These are phyloP conservation scores for Phaeosphaeriaceae sp. DNA, from an alignment of 2,329 filamentous ascomycete species.

Conservation along the genomic window DNA sequence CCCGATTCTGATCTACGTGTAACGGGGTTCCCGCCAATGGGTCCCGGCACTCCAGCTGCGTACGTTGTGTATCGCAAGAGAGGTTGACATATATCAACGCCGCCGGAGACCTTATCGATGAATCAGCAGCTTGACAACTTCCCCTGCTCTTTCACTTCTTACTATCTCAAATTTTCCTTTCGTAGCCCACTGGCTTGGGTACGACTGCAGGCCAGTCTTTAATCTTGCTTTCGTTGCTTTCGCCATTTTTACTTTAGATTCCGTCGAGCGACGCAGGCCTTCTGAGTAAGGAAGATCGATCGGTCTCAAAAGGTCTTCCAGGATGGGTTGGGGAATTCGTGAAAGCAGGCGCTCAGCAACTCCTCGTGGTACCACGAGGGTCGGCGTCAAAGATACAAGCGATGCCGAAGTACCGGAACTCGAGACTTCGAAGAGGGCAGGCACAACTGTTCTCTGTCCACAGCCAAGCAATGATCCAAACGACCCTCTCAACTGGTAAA, in stretches of 20 bases:
- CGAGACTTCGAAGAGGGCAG: slow-evolving; percentile 10
- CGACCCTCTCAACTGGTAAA: slow-evolving; percentile 20
- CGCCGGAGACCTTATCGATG: slow-evolving; percentile 2
- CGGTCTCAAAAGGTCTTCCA: not conserved
- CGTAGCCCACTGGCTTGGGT: slow-evolving; percentile 14
- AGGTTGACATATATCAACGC: slow-evolving; percentile 6
- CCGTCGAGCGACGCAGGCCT: not conserved
- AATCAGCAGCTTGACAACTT: slow-evolving; percentile 8
- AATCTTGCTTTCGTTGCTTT: not conserved
- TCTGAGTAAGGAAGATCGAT: not conserved
- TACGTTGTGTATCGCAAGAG: not conserved
- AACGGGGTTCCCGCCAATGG: not conserved
- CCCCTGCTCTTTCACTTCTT: slow-evolving; percentile 6
- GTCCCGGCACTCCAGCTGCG: slow-evolving; percentile 7
- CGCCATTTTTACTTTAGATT: not conserved
- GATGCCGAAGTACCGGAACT: slow-evolving; percentile 9
- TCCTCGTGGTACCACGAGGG: slow-evolving; percentile 12
- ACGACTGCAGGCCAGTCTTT: slow-evolving; percentile 19
- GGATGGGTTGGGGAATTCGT: slow-evolving; percentile 21
- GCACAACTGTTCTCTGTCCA: slow-evolving; percentile 9
- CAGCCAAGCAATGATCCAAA: slow-evolving; percentile 15
- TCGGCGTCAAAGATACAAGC: slow-evolving; percentile 11
- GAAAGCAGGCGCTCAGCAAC: slow-evolving; percentile 14
- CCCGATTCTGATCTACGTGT: slow-evolving; percentile 8
- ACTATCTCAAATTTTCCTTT: slow-evolving; percentile 9